phyloP scores from a whole-genome alignment of 2,329 filamentous ascomycete genomes.

The Ophiognomonia clavigignenti-juglandacearum region DNA sequence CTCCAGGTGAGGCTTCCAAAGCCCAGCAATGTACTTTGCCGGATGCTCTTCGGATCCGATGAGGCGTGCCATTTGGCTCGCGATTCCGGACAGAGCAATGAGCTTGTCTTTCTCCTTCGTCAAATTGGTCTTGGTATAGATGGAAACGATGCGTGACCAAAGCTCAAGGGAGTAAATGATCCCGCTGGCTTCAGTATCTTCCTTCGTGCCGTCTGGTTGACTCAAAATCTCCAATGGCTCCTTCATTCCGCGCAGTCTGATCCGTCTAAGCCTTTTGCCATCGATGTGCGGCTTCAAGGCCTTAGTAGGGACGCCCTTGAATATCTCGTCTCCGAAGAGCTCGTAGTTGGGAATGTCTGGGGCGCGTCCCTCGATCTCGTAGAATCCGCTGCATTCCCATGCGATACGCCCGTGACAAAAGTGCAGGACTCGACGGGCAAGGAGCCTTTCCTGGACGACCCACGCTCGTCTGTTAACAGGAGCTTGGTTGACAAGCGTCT shows the following conservation, averaged over 20 bases:
- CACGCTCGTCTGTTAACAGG: slow-evolving; percentile 18
- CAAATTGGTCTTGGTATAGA: not conserved
- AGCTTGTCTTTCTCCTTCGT: slow-evolving; percentile 7
- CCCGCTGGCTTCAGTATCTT: too few species aligned
- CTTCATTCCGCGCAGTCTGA: not conserved
- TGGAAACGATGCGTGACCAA: slow-evolving; percentile 1
- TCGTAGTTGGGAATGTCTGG: not conserved
- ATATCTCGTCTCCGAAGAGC: not conserved
- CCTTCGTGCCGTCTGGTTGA: not conserved
- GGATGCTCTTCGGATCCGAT: not conserved
- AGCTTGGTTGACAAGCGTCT: slow-evolving; percentile 1
- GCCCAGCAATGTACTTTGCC: slow-evolving; percentile 1
- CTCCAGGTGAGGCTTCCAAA: not conserved
- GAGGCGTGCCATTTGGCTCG: not conserved
- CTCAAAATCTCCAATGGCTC: not conserved
- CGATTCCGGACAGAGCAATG: slow-evolving; percentile 12
- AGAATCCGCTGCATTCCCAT: slow-evolving; percentile 18
- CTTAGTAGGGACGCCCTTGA: not conserved
- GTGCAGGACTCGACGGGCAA: slow-evolving; percentile 20
- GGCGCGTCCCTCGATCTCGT: not conserved
- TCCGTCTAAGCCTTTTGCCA: not conserved
- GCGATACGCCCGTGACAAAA: slow-evolving; percentile 17
- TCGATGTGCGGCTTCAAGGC: not conserved
- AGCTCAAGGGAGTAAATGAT: not conserved
- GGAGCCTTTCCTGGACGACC: slow-evolving; percentile 22